A percentile compares a stretch with the other conserved stretches of the same genome.
These are phyloP conservation scores for Zymoseptoria passerinii DNA, from an alignment of 2,329 filamentous ascomycete genomes.

Conservation along the genomic window DNA sequence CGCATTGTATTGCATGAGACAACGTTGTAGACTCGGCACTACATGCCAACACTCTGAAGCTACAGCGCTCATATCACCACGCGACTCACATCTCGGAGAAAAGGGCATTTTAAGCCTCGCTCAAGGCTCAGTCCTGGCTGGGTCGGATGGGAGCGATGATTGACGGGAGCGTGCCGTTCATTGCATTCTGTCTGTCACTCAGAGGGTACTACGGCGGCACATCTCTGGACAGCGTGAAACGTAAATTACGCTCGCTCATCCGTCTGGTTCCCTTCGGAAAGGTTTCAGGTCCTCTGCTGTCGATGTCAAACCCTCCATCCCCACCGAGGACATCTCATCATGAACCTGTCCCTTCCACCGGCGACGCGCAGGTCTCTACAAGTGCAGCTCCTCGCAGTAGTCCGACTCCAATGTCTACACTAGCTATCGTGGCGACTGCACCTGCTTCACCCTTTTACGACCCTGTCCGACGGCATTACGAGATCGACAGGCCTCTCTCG, in stretches of 20 bases:
- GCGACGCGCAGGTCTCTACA: slow-evolving; percentile 3
- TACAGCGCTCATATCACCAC: neutral
- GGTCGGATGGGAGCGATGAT: slow-evolving; percentile 11
- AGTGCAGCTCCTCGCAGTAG: neutral
- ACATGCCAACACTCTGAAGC: neutral
- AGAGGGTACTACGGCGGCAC: slow-evolving; percentile 4
- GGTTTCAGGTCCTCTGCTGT: slow-evolving; percentile 39
- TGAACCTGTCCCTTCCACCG: slow-evolving; percentile 5
- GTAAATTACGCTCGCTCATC: slow-evolving; percentile 10
- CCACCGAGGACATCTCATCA: slow-evolving; percentile 23
- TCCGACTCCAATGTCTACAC: neutral
- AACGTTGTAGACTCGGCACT: neutral
- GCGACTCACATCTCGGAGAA: neutral
- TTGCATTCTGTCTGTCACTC: slow-evolving; percentile 6
- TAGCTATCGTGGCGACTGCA: neutral
- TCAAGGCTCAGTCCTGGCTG: slow-evolving; percentile 3
- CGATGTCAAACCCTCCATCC: slow-evolving; percentile 45
- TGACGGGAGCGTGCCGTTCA: slow-evolving; percentile 7
- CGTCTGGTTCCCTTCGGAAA: slow-evolving; percentile 5
- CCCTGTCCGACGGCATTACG: neutral
- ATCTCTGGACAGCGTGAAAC: slow-evolving; percentile 9
- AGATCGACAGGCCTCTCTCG: neutral
- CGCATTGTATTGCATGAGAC: neutral
- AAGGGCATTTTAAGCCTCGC: neutral
- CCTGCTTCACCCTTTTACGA: slow-evolving; percentile 8